Percentiles rank a stretch among this genome's conserved stretches.
phyloP scores from a whole-genome alignment of 495 filamentous ascomycete species.

The Cairneyella variabilis region DNA sequence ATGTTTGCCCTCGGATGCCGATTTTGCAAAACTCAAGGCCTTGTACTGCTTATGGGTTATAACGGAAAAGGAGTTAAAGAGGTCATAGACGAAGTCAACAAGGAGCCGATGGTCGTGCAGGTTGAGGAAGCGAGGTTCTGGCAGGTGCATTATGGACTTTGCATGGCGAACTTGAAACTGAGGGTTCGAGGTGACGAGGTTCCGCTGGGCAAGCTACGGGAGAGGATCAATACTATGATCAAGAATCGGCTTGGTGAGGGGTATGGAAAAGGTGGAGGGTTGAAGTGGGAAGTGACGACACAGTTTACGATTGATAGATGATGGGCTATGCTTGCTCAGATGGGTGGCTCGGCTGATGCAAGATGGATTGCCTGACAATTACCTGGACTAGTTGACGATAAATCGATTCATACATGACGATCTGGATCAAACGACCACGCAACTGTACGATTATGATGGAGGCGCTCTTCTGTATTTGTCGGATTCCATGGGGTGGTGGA shows the following conservation, averaged over 20 bases:
- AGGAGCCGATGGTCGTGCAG: slow-evolving; percentile 66
- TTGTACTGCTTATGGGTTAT: slow-evolving; percentile 95
- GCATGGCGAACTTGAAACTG: slow-evolving; percentile 91
- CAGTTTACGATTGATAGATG: slow-evolving; percentile 24
- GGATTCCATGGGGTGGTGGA: no score
- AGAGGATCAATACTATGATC: slow-evolving; percentile 71
- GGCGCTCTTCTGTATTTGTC: no score
- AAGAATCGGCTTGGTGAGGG: slow-evolving; percentile 83
- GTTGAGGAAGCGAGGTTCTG: slow-evolving; percentile 93
- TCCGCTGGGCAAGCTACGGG: slow-evolving; percentile 63
- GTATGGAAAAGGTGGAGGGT: slow-evolving; percentile 70
- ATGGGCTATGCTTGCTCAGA: background rate
- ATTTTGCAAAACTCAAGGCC: slow-evolving; percentile 77
- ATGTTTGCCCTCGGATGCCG: slow-evolving; percentile 86
- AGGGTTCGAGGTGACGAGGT: slow-evolving; percentile 59
- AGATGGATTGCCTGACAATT: no score
- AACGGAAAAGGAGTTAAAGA: slow-evolving; percentile 61
- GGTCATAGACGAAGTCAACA: slow-evolving; percentile 78
- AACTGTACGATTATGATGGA: no score
- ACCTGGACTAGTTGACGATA: no score
- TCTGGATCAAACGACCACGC: no score
- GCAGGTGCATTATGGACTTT: slow-evolving; percentile 97
- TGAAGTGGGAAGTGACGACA: slow-evolving; percentile 81
- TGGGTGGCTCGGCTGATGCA: no score
- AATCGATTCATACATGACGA: no score